Percentiles rank a stretch among this genome's conserved stretches.
Conservation (phyloP, 2,329 filamentous ascomycete species). For the Colletotrichum lentis region DNA sequence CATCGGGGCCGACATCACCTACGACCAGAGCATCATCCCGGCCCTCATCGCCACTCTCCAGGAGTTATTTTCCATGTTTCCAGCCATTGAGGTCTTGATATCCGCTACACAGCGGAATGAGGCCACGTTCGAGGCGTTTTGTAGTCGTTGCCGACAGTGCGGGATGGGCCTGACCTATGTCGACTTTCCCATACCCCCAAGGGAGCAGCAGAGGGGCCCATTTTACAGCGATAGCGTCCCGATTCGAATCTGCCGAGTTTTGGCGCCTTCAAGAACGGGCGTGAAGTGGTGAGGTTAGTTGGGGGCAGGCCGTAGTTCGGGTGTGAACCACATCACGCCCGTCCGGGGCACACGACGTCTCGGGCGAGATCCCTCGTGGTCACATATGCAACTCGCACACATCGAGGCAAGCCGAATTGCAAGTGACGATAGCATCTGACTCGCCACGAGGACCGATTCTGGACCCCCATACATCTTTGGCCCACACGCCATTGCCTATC, state of each 20-base stretch:
- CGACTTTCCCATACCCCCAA: constrained; percentile 51
- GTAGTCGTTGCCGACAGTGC: constrained; percentile 63
- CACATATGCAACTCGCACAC: constrained; percentile 8
- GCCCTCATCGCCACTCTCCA: constrained; percentile 70
- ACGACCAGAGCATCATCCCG: constrained; percentile 71
- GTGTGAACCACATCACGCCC: not conserved
- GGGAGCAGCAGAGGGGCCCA: constrained; percentile 63
- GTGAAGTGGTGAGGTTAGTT: constrained; percentile 19
- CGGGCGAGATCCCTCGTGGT: not conserved
- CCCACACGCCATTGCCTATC: not conserved
- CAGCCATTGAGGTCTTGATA: constrained; percentile 67
- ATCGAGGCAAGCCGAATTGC: not conserved
- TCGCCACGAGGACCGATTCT: not conserved
- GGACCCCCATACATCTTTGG: not conserved
- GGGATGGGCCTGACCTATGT: constrained; percentile 55
- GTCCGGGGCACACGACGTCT: not conserved
- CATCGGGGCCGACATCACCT: constrained; percentile 81
- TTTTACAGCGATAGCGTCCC: constrained; percentile 70
- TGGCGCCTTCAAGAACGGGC: constrained; percentile 22
- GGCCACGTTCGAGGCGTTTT: constrained; percentile 72
- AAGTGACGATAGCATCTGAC: not conserved
- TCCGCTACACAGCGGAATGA: constrained; percentile 76
- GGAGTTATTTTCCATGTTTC: constrained; percentile 67
- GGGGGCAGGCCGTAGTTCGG: not conserved
- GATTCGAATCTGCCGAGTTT: constrained; percentile 61